Base-by-base conservation (phyloP, 495 filamentous ascomycete species). In the Aspergillus taichungensis region DNA sequence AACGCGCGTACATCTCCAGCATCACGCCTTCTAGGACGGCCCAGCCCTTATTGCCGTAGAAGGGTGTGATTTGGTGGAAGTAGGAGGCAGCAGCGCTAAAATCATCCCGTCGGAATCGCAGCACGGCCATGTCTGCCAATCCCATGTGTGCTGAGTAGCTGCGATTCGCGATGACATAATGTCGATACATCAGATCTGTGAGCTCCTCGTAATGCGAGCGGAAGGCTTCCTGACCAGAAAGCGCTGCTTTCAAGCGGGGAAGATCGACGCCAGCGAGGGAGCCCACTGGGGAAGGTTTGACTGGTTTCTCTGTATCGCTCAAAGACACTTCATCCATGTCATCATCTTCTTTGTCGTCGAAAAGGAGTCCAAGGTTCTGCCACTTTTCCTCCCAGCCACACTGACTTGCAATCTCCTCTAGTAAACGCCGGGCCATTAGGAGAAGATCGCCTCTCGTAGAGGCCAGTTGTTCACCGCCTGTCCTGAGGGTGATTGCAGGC, bases 41-140 rank as follows among this genome's bases (percentile, higher is more conserved):
- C 92, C 92, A 98, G 11, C 82, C 75, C 50, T 77, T 80, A 40
- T 83, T 83, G 0, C 82, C 84, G 56, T 92, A 96, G 52, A 87
- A 85, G 2, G 87, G 83, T 6, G 85, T 83, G 44, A 90, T 77
- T n/a, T 80, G 74, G 54, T 82, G 78, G 59, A 97, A 89, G 55
- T 87, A 90, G 3, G 74, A 78, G 2, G 87, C 83, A 9, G 91
- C 90, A 9, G 78, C 74, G 8, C 59, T 72, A 60, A 82, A 91
- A 50, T 96, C 85, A 35, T 46, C 56, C 43, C 69, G 79, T 48
- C 70, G 78, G 68, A 83, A 94, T 63, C 88, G 85, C 41, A 95
- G 66, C 8, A 87, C 73, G 6, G 92, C 92, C 24, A 97, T 76
- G 60, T 98, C 92, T 11, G 87, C 84, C 62, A 90, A 79, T 36